Conservation (phyloP, 2,329 filamentous ascomycete species). For the Neonectria punicea region DNA sequence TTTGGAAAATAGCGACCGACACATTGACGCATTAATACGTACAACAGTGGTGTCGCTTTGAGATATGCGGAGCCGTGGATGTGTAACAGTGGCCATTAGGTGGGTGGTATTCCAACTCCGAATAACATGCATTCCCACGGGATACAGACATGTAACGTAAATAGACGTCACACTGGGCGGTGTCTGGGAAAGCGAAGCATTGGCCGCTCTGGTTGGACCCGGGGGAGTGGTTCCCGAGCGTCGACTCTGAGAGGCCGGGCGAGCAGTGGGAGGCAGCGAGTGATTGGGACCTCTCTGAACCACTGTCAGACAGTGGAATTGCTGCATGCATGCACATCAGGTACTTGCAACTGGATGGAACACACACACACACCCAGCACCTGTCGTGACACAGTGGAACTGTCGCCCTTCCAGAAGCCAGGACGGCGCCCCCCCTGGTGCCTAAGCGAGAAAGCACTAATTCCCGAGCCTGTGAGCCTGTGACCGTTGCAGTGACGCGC, state of each 20-base stretch:
- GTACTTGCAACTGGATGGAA: neutral
- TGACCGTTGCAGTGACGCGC: slow-evolving; percentile 7
- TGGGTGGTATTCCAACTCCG: neutral
- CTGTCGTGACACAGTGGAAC: slow-evolving; percentile 19
- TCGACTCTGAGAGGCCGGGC: slow-evolving; percentile 5
- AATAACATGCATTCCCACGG: neutral
- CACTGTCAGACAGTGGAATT: neutral
- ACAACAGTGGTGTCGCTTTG: neutral
- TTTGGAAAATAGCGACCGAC: neutral
- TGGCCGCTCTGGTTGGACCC: slow-evolving; percentile 6
- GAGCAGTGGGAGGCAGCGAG: neutral
- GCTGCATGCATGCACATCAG: neutral
- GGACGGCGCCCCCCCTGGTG: slow-evolving; percentile 9
- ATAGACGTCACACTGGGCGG: slow-evolving; percentile 14
- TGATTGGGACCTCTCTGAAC: neutral
- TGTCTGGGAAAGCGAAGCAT: slow-evolving; percentile 5
- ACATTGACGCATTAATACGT: neutral
- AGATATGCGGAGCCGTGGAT: neutral
- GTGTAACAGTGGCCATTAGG: neutral
- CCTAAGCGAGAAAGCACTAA: slow-evolving; percentile 10
- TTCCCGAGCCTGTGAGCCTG: slow-evolving; percentile 11
- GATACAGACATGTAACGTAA: neutral
- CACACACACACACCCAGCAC: neutral
- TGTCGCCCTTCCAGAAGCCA: slow-evolving; percentile 31
- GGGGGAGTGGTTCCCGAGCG: neutral